Conservation (phyloP, 306 rosid species). For the Purshia tridentata region DNA sequence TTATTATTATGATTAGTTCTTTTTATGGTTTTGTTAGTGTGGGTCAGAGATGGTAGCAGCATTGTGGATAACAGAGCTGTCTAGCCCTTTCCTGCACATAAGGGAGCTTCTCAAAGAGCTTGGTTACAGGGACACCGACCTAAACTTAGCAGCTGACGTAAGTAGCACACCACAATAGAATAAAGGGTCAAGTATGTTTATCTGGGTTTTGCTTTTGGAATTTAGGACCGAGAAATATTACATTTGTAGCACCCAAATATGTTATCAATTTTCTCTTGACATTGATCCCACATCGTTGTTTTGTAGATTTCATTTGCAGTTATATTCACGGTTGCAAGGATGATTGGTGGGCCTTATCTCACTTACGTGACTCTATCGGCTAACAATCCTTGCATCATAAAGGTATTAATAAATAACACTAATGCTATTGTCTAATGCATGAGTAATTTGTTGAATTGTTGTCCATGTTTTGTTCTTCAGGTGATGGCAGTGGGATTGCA, state of each 20-base stretch:
- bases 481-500: constrained; percentile 71
- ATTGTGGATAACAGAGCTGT: constrained; percentile 76
- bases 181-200: too few species aligned
- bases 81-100: constrained; percentile 85
- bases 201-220: too few species aligned
- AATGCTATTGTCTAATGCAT: too few species aligned
- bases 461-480: constrained; percentile 32
- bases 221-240: too few species aligned
- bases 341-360: constrained; percentile 70
- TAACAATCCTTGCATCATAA: constrained; percentile 62
- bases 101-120: constrained; percentile 82
- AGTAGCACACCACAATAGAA: constrained; percentile 15
- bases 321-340: constrained; percentile 75
- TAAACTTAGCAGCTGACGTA: constrained; percentile 76
- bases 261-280: background rate
- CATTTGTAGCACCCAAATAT: too few species aligned
- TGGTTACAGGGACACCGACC: constrained; percentile 64
- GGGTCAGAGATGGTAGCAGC: constrained; percentile 80
- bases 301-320: constrained; percentile 68
- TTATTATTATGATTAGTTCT: too few species aligned
- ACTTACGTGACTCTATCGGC: constrained; percentile 56
- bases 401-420: too few species aligned
- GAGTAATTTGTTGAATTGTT: background rate
- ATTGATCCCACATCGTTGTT: background rate
- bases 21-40: constrained; percentile 38